A percentile compares a stretch with the other conserved stretches of the same genome.
These are phyloP conservation scores for Castanopsis chinensis DNA, from an alignment of 306 rosid species.

Conservation along the genomic window DNA sequence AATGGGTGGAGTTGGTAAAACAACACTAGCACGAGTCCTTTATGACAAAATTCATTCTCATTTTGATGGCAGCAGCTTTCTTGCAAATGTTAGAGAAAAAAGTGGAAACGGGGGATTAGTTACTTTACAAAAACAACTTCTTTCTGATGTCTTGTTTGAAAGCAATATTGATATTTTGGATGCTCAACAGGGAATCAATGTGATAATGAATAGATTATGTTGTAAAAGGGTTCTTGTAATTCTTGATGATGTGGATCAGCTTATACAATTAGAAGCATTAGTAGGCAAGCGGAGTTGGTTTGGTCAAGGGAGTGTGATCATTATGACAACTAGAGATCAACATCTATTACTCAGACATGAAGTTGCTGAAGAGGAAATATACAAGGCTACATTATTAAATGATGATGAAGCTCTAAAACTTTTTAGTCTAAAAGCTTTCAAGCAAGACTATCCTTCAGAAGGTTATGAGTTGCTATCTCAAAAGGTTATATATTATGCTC, in stretches of 20 bases:
- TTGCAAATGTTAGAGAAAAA: neutral
- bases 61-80: slow-evolving; percentile 13
- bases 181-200: no score
- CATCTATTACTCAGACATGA: neutral
- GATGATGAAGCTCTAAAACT: neutral
- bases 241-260: neutral
- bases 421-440: neutral
- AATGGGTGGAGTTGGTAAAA: slow-evolving; percentile 28
- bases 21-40: slow-evolving; percentile 20
- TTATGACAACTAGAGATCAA: neutral
- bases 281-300: neutral
- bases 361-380: neutral
- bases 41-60: neutral
- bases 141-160: no score
- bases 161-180: no score
- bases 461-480: neutral
- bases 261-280: neutral
- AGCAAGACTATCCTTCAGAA: neutral
- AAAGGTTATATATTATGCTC: neutral
- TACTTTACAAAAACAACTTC: no score
- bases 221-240: neutral
- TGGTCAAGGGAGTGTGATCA: neutral
- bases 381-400: neutral
- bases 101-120: no score
- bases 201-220: neutral